A percentile compares a stretch with the other conserved stretches of the same genome.
Evolutionary conservation across 2,329 filamentous ascomycete species (phyloP).

Genomic region (Curvularia eragrostidis): DNA sequence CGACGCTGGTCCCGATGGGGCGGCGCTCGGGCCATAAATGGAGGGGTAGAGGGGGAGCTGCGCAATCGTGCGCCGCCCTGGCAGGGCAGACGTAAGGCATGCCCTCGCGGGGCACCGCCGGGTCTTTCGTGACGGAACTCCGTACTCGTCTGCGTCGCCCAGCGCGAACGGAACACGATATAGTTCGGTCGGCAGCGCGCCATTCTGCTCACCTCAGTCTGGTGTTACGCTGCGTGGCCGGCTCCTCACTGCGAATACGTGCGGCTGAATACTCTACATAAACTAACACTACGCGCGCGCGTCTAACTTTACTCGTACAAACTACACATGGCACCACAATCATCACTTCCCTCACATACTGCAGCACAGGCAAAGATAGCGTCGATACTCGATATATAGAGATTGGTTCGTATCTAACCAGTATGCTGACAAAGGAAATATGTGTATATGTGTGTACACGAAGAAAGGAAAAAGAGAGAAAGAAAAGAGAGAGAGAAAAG

Average conservation of each 20-base stretch:
- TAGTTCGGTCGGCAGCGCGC: too few relatives aligned
- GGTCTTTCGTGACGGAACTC: neutral
- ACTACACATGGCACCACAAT: neutral
- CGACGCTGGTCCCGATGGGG: conserved; percentile 5
- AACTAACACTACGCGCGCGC: too few relatives aligned
- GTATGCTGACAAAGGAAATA: neutral
- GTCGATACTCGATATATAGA: neutral
- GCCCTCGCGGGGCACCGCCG: neutral
- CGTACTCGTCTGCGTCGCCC: neutral
- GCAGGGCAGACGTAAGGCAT: conserved; percentile 16
- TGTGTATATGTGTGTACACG: neutral
- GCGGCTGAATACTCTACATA: neutral
- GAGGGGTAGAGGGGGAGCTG: conserved; percentile 22
- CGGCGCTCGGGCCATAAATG: conserved; percentile 18
- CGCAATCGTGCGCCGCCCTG: conserved; percentile 9
- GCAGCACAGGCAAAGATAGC: neutral
- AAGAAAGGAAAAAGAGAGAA: neutral
- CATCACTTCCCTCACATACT: neutral
- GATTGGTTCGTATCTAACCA: conserved; percentile 1
- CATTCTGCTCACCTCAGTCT: neutral
- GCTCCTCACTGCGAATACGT: conserved; percentile 16
- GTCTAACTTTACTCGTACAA: neutral
- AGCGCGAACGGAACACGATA: too few relatives aligned
- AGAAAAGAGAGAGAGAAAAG: neutral
- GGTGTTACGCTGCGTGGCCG: conserved; percentile 1